These are phyloP conservation scores for Podaxis mareebaensis DNA, from an alignment of 768 basidiomycete species.

Conservation along the genomic window DNA sequence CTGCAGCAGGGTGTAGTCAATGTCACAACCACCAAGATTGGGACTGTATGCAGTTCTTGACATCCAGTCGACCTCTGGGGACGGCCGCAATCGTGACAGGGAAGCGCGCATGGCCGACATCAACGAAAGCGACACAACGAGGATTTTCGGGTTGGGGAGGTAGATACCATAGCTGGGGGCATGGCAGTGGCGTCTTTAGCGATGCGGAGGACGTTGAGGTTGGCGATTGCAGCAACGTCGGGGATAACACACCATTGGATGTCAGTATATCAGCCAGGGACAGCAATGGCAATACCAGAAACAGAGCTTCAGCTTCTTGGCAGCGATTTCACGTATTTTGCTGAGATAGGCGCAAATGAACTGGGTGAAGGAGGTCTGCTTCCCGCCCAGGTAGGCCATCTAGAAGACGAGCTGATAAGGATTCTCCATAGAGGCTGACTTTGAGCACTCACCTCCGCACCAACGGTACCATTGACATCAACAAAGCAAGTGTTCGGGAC, in stretches of 20 bases:
- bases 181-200: constrained; percentile 96
- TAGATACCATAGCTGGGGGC: constrained; percentile 91
- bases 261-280: constrained; percentile 97
- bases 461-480: constrained; percentile 82
- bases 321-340: constrained; percentile 86
- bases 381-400: constrained; percentile 90
- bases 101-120: too few relatives aligned
- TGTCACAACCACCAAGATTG: constrained; percentile 94
- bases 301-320: constrained; percentile 84
- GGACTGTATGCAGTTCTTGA: constrained; percentile 92
- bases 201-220: constrained; percentile 87
- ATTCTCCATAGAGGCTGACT: background rate
- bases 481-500: constrained; percentile 86
- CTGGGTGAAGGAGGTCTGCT: constrained; percentile 78
- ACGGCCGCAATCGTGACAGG: too few relatives aligned
- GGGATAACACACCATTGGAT: constrained; percentile 86
- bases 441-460: constrained; percentile 68
- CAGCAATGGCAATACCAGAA: constrained; percentile 91
- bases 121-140: constrained; percentile 89
- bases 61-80: constrained; percentile 85
- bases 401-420: constrained; percentile 31
- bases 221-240: constrained; percentile 87
- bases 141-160: constrained; percentile 86
- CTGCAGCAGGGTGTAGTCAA: constrained; percentile 87
- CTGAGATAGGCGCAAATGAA: constrained; percentile 88